A percentile compares a stretch with the other conserved stretches of the same genome.
phyloP scores from a whole-genome alignment of 179 eudicot genomes.

The Actinidia arguta region DNA sequence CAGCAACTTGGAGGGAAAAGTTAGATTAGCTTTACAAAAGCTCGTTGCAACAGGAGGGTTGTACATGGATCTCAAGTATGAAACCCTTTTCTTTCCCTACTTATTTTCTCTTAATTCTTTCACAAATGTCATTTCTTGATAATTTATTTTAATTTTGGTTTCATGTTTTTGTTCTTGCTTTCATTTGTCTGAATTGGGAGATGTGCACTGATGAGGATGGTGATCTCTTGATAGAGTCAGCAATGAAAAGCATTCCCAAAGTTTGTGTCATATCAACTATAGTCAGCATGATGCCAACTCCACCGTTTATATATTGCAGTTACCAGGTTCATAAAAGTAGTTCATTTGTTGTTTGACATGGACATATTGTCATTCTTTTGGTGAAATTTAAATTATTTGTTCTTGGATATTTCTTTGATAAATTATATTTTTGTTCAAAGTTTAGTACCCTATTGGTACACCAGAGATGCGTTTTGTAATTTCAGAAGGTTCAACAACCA shows the following conservation, averaged over 20 bases:
- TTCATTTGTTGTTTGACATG: constrained; percentile 19
- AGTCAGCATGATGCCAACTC: constrained; percentile 92
- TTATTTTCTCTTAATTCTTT: constrained; percentile 7
- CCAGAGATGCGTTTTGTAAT: constrained; percentile 77
- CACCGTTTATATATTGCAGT: constrained; percentile 95
- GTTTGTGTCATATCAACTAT: constrained; percentile 95
- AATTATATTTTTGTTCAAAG: constrained; percentile 15
- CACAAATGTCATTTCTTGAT: constrained; percentile 1
- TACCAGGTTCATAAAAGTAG: constrained; percentile 69
- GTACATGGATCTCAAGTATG: constrained; percentile 99
- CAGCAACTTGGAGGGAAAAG: constrained; percentile 98
- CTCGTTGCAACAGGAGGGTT: constrained; percentile 96
- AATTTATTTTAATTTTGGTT: neutral
- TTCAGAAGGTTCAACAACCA: constrained; percentile 73
- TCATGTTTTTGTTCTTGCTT: neutral
- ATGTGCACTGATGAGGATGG: constrained; percentile 99
- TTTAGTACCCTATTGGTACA: constrained; percentile 97
- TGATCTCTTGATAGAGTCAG: constrained; percentile 89
- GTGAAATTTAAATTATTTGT: neutral
- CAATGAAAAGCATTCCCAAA: constrained; percentile 85
- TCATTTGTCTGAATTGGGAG: constrained; percentile 34
- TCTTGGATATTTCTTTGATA: neutral
- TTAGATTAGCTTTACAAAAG: constrained; percentile 97
- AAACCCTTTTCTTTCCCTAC: constrained; percentile 1
- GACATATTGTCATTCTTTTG: constrained; percentile 7